Evolutionary conservation across 805 yeast genomes (phyloP).

Genomic region (Candida schatavii): DNA sequence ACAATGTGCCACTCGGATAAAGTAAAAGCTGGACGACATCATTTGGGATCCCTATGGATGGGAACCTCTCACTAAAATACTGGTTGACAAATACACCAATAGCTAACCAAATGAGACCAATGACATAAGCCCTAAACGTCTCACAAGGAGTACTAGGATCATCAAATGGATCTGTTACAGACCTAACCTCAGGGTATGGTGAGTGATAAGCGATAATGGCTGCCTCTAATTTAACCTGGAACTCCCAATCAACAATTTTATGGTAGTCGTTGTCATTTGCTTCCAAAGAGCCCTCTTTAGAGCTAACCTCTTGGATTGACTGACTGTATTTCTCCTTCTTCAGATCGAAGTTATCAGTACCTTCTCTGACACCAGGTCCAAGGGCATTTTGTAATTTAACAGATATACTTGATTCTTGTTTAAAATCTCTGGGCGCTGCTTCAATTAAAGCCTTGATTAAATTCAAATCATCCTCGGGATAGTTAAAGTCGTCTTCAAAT

Average conservation of each 20-base stretch:
- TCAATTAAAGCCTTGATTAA: slow-evolving; percentile 22
- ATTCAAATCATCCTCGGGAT: slow-evolving; percentile 35
- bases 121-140: slow-evolving; percentile 47
- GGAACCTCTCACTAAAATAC: slow-evolving; percentile 53
- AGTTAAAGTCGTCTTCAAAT: slow-evolving; percentile 48
- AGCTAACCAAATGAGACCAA: slow-evolving; percentile 49
- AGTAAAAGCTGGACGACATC: slow-evolving; percentile 44
- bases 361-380: neutral
- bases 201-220: slow-evolving; percentile 34
- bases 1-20: slow-evolving; percentile 42
- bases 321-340: too few relatives aligned
- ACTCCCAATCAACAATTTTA: slow-evolving; percentile 14
- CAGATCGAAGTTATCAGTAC: neutral
- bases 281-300: neutral
- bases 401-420: too few relatives aligned
- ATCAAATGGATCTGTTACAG: slow-evolving; percentile 30
- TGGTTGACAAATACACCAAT: slow-evolving; percentile 56
- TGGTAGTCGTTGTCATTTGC: slow-evolving; percentile 3
- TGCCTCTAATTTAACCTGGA: slow-evolving; percentile 40
- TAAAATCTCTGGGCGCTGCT: neutral
- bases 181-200: slow-evolving; percentile 30
- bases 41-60: slow-evolving; percentile 40
- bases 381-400: slow-evolving; percentile 1
- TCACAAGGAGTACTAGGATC: slow-evolving; percentile 34
- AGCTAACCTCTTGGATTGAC: too few relatives aligned